A percentile compares a stretch with the other conserved stretches of the same genome.
These are phyloP conservation scores for Citropsis articulata DNA, from an alignment of 345 rosid genomes.

Conservation along the genomic window DNA sequence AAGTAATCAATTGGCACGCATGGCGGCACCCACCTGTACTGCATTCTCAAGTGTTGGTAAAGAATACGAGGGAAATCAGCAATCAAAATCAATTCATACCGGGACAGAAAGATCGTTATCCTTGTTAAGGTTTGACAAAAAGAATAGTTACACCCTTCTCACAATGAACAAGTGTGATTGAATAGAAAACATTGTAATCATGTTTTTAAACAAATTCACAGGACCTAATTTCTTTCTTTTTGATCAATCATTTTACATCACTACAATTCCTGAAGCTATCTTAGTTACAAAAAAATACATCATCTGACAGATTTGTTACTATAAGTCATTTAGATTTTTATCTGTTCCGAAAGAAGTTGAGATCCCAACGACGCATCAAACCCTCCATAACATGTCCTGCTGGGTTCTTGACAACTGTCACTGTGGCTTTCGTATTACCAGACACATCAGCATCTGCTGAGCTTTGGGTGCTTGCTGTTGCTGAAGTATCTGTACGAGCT, in stretches of 20 bases:
- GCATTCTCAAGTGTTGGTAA: background rate
- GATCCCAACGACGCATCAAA: constrained; percentile 85
- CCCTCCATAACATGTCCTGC: constrained; percentile 72
- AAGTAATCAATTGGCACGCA: no score
- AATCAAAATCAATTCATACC: background rate
- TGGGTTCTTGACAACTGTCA: constrained; percentile 65
- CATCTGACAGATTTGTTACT: constrained; percentile 12
- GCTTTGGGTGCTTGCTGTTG: constrained; percentile 29
- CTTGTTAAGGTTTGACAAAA: background rate
- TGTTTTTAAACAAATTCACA: constrained; percentile 15
- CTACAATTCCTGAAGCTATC: constrained; percentile 27
- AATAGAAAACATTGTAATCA: background rate
- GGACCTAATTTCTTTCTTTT: constrained; percentile 19
- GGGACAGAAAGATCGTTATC: background rate
- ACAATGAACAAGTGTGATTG: background rate
- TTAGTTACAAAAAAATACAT: constrained; percentile 44
- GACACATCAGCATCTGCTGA: constrained; percentile 58
- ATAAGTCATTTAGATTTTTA: constrained; percentile 18
- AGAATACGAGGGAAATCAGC: background rate
- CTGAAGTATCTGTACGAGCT: constrained; percentile 31
- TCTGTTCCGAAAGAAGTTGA: constrained; percentile 62
- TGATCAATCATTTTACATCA: constrained; percentile 28
- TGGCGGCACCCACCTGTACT: background rate
- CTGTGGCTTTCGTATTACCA: constrained; percentile 68
- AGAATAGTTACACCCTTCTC: constrained; percentile 13